phyloP scores from a whole-genome alignment of 1,139 yeast genomes.

The Casaregolazyma suthepensis region DNA sequence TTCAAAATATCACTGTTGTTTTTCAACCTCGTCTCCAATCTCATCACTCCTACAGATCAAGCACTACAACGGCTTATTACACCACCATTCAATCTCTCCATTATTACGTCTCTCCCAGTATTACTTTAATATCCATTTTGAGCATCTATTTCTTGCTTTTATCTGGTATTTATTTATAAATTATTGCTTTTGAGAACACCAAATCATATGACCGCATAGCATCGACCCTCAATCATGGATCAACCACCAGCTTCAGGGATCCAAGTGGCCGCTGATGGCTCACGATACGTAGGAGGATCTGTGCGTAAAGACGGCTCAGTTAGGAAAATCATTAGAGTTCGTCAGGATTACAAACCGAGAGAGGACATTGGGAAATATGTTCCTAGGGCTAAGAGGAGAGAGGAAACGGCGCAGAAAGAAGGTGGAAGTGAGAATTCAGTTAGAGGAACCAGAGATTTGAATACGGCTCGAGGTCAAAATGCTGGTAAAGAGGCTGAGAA shows the following conservation, averaged over 20 bases:
- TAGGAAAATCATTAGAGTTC: conserved; percentile 31
- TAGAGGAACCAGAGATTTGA: not conserved
- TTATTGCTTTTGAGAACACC: not conserved
- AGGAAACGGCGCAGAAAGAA: not conserved
- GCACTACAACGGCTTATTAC: no score
- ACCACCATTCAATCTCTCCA: not conserved
- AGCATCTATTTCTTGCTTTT: no score
- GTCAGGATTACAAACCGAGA: conserved; percentile 37
- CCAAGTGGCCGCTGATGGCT: conserved; percentile 21
- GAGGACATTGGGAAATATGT: conserved; percentile 35
- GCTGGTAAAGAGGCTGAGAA: not conserved
- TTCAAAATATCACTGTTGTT: no score
- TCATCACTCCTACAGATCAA: no score
- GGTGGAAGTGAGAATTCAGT: not conserved
- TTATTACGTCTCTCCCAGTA: no score
- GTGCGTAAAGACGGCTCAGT: conserved; percentile 37
- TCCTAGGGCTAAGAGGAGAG: conserved; percentile 21
- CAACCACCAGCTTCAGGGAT: conserved; percentile 13
- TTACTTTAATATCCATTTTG: no score
- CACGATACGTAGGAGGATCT: conserved; percentile 27
- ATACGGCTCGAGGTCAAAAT: not conserved
- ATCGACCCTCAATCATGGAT: not conserved
- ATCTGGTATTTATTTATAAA: no score
- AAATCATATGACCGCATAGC: not conserved
- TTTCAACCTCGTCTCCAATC: no score